These are phyloP conservation scores for Fusarium compactum DNA, from an alignment of 2,329 filamentous ascomycete species.

Conservation along the genomic window DNA sequence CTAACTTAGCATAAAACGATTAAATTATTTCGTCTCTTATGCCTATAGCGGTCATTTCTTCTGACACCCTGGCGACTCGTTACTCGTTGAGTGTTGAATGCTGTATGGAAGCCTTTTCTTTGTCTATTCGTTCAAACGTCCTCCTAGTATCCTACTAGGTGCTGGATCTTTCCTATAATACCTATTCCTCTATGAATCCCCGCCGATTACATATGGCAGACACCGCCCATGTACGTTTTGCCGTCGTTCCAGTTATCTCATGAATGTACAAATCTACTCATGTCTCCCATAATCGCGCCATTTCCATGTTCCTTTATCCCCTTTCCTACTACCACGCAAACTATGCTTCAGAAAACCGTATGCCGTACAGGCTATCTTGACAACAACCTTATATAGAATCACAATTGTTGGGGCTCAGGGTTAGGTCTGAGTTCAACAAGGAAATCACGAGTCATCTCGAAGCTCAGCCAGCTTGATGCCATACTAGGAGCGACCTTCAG, in stretches of 20 bases:
- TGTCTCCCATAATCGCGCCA: conserved; percentile 24
- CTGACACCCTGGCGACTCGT: no score
- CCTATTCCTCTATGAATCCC: conserved; percentile 21
- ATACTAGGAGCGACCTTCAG: conserved; percentile 98
- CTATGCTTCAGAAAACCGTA: conserved; percentile 11
- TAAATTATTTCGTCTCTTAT: no score
- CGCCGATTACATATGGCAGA: conserved; percentile 11
- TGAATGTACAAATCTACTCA: conserved; percentile 38
- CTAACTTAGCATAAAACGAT: no score
- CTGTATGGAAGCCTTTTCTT: background rate
- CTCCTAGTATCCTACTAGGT: conserved; percentile 18
- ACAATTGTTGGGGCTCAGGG: conserved; percentile 47
- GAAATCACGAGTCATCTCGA: conserved; percentile 92
- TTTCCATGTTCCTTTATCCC: conserved; percentile 19
- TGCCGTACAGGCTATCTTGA: conserved; percentile 35
- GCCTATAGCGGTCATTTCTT: no score
- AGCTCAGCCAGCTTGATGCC: conserved; percentile 98
- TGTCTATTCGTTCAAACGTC: conserved; percentile 40
- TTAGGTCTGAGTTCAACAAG: conserved; percentile 72
- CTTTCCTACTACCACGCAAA: background rate
- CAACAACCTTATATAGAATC: conserved; percentile 36
- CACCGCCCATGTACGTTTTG: conserved; percentile 1
- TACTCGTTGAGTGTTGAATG: no score
- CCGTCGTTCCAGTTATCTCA: conserved; percentile 12
- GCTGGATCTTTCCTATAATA: conserved; percentile 8